Percentiles rank a stretch among this genome's conserved stretches.
phyloP scores from a whole-genome alignment of 75 land plant species.

The Azolla pinnata region DNA sequence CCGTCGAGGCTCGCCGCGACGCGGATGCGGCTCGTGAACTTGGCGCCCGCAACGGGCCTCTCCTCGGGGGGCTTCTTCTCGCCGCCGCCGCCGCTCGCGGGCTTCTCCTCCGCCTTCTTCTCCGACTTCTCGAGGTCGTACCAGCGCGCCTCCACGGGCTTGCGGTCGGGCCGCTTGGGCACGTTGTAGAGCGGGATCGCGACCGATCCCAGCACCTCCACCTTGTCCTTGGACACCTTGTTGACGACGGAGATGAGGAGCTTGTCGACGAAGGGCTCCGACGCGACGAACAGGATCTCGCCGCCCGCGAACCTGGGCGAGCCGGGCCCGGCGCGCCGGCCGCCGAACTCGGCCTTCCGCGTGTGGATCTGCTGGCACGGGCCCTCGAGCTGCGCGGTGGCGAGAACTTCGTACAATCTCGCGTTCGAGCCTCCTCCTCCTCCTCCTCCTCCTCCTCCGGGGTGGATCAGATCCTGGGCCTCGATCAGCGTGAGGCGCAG shows the following conservation, averaged over 20 bases:
- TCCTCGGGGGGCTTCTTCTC: neutral
- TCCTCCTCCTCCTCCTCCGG: slow-evolving; percentile 8
- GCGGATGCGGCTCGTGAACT: slow-evolving; percentile 30
- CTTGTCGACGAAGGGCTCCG: slow-evolving; percentile 12
- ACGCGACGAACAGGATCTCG: slow-evolving; percentile 11
- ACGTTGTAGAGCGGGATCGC: slow-evolving; percentile 5
- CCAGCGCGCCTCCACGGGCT: slow-evolving; percentile 9
- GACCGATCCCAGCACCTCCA: slow-evolving; percentile 3
- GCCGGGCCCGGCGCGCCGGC: too few species aligned
- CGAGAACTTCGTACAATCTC: neutral
- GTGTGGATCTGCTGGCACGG: slow-evolving; percentile 3
- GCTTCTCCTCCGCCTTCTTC: neutral
- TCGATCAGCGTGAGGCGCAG: slow-evolving; percentile 50
- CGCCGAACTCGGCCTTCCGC: neutral
- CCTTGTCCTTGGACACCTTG: slow-evolving; percentile 5
- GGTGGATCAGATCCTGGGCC: slow-evolving; percentile 50
- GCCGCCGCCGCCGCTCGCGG: neutral
- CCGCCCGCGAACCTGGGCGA: neutral
- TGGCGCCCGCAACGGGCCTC: neutral
- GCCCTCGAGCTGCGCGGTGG: neutral
- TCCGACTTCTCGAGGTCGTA: slow-evolving; percentile 4
- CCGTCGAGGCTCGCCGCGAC: slow-evolving; percentile 52
- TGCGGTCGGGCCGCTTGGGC: neutral
- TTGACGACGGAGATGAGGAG: neutral
- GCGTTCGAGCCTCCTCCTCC: too few species aligned